phyloP scores from a whole-genome alignment of 805 yeast species.

The Monosporozyma aerobia region DNA sequence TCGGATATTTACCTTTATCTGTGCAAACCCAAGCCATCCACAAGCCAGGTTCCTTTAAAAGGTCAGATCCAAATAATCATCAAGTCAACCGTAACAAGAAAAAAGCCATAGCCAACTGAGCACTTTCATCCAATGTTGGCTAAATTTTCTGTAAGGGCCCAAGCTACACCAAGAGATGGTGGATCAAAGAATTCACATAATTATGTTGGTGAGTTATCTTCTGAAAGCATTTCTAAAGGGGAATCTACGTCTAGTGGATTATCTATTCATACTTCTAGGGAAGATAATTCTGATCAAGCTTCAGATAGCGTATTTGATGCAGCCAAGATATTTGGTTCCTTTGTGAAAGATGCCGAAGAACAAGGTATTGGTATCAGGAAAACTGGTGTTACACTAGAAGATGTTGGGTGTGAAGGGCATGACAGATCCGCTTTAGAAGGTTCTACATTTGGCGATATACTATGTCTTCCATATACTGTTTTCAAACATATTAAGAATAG shows the following conservation, averaged over 20 bases:
- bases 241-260: constrained; percentile 22
- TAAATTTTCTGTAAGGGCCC: not conserved
- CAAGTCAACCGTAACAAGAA: not conserved
- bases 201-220: constrained; percentile 3
- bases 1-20: too few relatives aligned
- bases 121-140: constrained; percentile 9
- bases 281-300: constrained; percentile 10
- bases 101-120: constrained; percentile 8
- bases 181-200: not conserved
- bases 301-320: constrained; percentile 17
- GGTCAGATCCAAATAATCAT: not conserved
- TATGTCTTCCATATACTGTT: constrained; percentile 27
- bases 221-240: constrained; percentile 14
- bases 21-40: too few relatives aligned
- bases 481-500: constrained; percentile 21
- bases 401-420: constrained; percentile 32
- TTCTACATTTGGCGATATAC: constrained; percentile 33
- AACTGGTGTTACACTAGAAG: constrained; percentile 36
- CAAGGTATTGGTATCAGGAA: constrained; percentile 40
- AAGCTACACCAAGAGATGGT: not conserved
- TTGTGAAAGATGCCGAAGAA: constrained; percentile 34
- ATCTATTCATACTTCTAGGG: constrained; percentile 16
- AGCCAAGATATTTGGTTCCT: constrained; percentile 24
- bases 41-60: not conserved
- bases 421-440: constrained; percentile 35